These are phyloP conservation scores for Psilocybe subaeruginosa DNA, from an alignment of 768 basidiomycete genomes.

Conservation along the genomic window DNA sequence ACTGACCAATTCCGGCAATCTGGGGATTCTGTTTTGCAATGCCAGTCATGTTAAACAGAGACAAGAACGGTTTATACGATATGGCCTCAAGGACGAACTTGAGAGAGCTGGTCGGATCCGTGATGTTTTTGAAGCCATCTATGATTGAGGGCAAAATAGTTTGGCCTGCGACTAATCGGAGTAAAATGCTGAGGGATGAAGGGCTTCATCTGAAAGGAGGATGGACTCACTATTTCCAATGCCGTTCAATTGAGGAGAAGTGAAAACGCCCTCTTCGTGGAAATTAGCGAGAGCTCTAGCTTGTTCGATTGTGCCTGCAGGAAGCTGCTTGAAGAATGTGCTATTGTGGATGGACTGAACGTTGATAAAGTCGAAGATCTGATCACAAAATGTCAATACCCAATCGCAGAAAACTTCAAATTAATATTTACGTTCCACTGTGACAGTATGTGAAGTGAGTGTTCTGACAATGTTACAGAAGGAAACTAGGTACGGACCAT, in stretches of 20 bases:
- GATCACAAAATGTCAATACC: not conserved
- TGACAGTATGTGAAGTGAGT: not conserved
- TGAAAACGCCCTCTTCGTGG: conserved; percentile 75
- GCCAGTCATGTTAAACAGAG: conserved; percentile 78
- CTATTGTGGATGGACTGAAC: conserved; percentile 70
- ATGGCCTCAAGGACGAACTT: conserved; percentile 63
- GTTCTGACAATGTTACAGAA: not conserved
- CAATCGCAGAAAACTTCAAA: not conserved
- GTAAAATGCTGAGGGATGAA: not conserved
- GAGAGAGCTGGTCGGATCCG: conserved; percentile 49
- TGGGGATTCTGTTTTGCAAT: conserved; percentile 50
- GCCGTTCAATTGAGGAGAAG: conserved; percentile 48
- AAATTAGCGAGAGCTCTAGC: conserved; percentile 68
- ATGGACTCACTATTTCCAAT: conserved; percentile 62
- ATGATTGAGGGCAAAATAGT: conserved; percentile 67
- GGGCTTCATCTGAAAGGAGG: not conserved
- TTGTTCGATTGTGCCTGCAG: conserved; percentile 51
- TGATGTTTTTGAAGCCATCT: conserved; percentile 52
- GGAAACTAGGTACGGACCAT: conserved; percentile 46
- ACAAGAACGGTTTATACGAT: conserved; percentile 79
- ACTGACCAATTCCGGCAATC: conserved; percentile 61
- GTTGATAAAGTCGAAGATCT: conserved; percentile 79
- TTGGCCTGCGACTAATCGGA: conserved; percentile 60
- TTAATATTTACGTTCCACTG: conserved; percentile 40
- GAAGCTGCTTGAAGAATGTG: conserved; percentile 50